Evolutionary conservation across 2,329 filamentous ascomycete genomes (phyloP).

Genomic region (Ophiostoma australiae): DNA sequence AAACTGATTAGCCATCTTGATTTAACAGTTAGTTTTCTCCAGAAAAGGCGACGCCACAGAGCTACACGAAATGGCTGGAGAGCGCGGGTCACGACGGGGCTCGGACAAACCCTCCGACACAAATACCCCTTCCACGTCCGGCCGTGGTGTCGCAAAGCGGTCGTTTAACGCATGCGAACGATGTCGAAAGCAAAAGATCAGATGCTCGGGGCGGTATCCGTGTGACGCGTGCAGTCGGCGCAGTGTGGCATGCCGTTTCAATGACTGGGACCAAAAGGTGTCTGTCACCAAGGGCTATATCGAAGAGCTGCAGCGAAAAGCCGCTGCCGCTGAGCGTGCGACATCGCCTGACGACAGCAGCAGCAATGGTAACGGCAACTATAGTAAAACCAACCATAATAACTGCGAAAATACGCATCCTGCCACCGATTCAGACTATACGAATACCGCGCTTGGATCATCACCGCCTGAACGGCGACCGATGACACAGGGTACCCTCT

Average conservation of each 20-base stretch:
- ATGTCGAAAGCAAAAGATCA: conserved; percentile 7
- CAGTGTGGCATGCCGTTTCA: conserved; percentile 5
- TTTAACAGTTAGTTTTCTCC: background rate
- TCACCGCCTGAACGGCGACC: background rate
- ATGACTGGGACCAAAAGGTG: conserved; percentile 14
- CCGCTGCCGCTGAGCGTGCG: background rate
- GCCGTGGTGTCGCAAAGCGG: background rate
- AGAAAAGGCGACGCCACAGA: background rate
- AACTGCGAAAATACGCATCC: background rate
- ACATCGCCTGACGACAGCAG: background rate
- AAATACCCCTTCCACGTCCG: background rate
- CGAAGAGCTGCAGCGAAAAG: background rate
- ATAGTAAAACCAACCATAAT: too few species aligned
- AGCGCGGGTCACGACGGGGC: background rate
- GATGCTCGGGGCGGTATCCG: conserved; percentile 12
- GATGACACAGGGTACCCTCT: background rate
- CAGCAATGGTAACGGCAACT: background rate
- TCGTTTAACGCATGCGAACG: background rate
- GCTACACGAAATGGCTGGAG: background rate
- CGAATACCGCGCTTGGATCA: background rate
- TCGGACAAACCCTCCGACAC: background rate
- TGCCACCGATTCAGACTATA: background rate
- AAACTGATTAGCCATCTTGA: background rate
- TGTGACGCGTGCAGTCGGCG: conserved; percentile 15
- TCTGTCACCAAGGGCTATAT: conserved; percentile 13